Conservation (phyloP, 306 rosid genomes). For the Lablab purpureus region DNA sequence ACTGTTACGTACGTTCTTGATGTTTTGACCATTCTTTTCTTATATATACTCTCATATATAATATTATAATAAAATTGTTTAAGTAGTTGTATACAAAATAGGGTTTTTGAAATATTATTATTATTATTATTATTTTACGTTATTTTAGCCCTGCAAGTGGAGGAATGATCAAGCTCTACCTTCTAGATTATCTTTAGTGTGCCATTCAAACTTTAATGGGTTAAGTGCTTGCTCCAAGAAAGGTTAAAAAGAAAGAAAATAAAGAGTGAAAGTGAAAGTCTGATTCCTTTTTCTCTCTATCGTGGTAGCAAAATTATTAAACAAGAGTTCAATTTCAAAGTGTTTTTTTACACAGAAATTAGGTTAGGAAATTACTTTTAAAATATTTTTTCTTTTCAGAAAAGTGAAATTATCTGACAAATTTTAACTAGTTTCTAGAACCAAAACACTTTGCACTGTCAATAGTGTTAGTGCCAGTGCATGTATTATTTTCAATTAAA, state of each 20-base stretch:
- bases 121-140: too few species aligned
- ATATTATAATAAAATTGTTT: too few species aligned
- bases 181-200: conserved; percentile 32
- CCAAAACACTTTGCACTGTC: too few species aligned
- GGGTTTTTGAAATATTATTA: too few species aligned
- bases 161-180: neutral
- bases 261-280: neutral
- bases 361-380: neutral
- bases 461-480: neutral
- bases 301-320: neutral
- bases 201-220: neutral
- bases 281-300: conserved; percentile 1
- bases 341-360: too few species aligned
- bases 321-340: neutral
- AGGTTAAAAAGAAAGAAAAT: neutral
- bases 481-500: neutral
- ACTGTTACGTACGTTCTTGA: neutral
- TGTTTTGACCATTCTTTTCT: too few species aligned
- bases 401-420: neutral
- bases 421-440: neutral
- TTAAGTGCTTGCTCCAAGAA: neutral
- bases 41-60: too few species aligned
- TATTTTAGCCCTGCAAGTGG: neutral
- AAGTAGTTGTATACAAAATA: too few species aligned
- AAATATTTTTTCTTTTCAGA: too few species aligned